Evolutionary conservation across 306 rosid genomes (phyloP), one percentile per base, ranked within the genome.

Genomic region (Rubus parviflorus): DNA sequence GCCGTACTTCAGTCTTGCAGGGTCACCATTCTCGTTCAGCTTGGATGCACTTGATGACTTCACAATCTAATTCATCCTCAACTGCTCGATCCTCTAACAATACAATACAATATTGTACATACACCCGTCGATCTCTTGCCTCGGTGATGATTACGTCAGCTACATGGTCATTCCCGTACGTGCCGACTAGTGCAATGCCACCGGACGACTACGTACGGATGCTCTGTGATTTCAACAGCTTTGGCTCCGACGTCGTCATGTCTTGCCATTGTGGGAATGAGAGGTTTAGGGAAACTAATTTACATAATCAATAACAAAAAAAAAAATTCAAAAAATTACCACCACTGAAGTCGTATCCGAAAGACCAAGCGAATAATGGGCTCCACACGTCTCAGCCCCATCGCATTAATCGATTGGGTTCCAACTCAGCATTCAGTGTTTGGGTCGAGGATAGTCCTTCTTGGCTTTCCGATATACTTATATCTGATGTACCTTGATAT

Each of bases 321-420:
- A 25, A 25, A 30, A 30, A 30, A 30, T 30, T 1, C 45, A 69
- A 69, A 69, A 23, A 14, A 20, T 1, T 8, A 12, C 23, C 56
- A 25, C 46, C 70, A 25, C 70, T 6, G 60, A 6, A 46, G 10
- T n/a, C 70, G 57, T 60, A 75, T 75, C 51, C 14, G 79, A 7
- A 0, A 51, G 51, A 75, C 72, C 15, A 47, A 61, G 72, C 68
- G 79, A 75, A 75, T 75, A 61, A 75, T n/a, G n/a, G 60, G 70
- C 81, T 69, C 70, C 81, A 57, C 81, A 45, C 70, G 70, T 69
- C 70, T 69, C 75, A 57, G 76, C 70, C 42, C 38, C 70, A 11
- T 70, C 16, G 3, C 58, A 2, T 3, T 3, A 19, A 4, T 9
- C 22, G 15, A 72, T 6, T 0, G 23, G 8, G 6, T 52, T 22